phyloP scores from a whole-genome alignment of 495 filamentous ascomycete species.

The Aspergillus asperescens region DNA sequence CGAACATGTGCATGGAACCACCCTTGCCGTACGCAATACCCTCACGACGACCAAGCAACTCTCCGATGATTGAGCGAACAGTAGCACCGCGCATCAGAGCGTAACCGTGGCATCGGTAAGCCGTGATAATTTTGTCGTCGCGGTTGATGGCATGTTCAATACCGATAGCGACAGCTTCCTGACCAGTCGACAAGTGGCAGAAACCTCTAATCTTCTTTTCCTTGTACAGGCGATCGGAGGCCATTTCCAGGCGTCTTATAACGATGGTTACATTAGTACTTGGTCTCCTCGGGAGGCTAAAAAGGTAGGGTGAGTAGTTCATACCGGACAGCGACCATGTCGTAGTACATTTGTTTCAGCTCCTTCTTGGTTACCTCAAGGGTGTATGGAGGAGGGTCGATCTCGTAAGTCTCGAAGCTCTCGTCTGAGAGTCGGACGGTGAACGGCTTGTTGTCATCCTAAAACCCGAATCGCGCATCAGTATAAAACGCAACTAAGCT shows the following conservation, averaged over 20 bases:
- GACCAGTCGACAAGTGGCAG: constrained; percentile 96
- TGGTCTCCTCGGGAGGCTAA: not conserved
- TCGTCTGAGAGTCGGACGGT: constrained; percentile 87
- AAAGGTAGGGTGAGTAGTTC: constrained; percentile 11
- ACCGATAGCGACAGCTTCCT: constrained; percentile 94
- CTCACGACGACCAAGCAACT: constrained; percentile 88
- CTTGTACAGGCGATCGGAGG: constrained; percentile 95
- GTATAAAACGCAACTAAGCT: constrained; percentile 9
- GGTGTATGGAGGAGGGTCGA: constrained; percentile 90
- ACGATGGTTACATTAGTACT: constrained; percentile 4
- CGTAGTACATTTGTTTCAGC: constrained; percentile 96
- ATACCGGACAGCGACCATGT: constrained; percentile 93
- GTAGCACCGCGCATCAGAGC: constrained; percentile 93
- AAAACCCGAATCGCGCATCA: constrained; percentile 23
- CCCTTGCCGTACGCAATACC: constrained; percentile 99
- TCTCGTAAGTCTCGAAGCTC: constrained; percentile 99
- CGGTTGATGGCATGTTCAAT: constrained; percentile 94
- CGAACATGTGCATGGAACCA: constrained; percentile 99
- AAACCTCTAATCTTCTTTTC: constrained; percentile 99
- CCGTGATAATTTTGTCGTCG: constrained; percentile 90
- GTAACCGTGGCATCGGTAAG: constrained; percentile 98
- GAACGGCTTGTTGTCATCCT: constrained; percentile 95
- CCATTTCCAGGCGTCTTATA: constrained; percentile 96
- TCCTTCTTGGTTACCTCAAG: constrained; percentile 92
- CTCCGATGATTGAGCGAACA: constrained; percentile 90